Evolutionary conservation across 2,329 filamentous ascomycete genomes (phyloP).

Genomic region (Claviceps maximensis): DNA sequence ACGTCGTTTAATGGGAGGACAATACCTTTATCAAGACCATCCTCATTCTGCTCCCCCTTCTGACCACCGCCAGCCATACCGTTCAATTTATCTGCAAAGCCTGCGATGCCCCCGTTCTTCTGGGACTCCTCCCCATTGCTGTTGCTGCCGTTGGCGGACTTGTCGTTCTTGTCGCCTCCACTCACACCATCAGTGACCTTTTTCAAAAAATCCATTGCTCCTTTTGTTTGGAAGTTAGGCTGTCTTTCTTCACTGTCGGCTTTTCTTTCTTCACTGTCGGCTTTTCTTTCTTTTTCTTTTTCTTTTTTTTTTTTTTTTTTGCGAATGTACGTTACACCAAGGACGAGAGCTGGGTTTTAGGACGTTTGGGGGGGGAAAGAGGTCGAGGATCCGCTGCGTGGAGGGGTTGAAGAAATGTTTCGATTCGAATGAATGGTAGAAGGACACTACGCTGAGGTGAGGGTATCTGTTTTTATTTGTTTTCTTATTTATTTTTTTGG

Average conservation of each 20-base stretch:
- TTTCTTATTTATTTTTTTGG: too few species aligned
- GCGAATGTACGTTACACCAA: too few species aligned
- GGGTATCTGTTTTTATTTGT: too few species aligned
- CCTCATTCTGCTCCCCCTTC: constrained; percentile 70
- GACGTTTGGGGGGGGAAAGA: too few species aligned
- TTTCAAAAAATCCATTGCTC: neutral
- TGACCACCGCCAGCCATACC: constrained; percentile 56
- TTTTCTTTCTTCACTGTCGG: neutral
- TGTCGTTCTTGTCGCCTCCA: neutral
- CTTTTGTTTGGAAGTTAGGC: too few species aligned
- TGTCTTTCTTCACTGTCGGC: neutral
- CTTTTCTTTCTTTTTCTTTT: neutral
- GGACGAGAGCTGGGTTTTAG: too few species aligned
- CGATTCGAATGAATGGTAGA: too few species aligned
- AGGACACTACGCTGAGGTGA: too few species aligned
- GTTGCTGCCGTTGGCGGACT: neutral
- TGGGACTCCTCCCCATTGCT: constrained; percentile 35
- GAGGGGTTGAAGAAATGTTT: neutral
- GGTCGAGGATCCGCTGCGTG: too few species aligned
- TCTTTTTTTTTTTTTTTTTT: too few species aligned
- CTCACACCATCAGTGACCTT: neutral
- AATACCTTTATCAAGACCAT: constrained; percentile 69
- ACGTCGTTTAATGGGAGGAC: too few species aligned
- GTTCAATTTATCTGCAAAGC: constrained; percentile 61
- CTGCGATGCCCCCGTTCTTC: constrained; percentile 22